phyloP scores from a whole-genome alignment of 345 rosid genomes.

The Triadica sebifera region DNA sequence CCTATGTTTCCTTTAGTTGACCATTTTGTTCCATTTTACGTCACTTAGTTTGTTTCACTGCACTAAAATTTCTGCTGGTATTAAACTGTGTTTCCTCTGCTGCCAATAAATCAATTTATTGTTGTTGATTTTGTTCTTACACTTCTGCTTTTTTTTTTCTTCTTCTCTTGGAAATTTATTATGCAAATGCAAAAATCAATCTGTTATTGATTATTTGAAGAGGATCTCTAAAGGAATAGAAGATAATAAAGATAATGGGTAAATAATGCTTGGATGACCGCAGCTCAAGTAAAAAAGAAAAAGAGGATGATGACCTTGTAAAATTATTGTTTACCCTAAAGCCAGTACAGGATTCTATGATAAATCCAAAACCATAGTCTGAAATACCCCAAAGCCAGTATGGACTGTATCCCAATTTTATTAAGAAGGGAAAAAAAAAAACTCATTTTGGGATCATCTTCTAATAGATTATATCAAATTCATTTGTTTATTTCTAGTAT shows the following conservation, averaged over 20 bases:
- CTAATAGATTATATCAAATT: not conserved
- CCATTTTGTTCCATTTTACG: not conserved
- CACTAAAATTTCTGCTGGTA: not conserved
- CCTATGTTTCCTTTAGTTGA: not conserved
- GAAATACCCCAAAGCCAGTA: not conserved
- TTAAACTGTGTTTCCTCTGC: not conserved
- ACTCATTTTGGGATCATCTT: not conserved
- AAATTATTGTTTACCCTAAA: no score
- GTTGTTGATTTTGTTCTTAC: not conserved
- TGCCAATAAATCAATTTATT: not conserved
- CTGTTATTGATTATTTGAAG: not conserved
- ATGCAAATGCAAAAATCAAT: not conserved
- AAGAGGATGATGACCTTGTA: not conserved
- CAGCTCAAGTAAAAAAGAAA: no score
- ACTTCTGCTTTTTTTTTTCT: not conserved
- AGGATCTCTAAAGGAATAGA: not conserved
- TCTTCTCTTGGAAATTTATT: not conserved
- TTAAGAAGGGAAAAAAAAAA: not conserved
- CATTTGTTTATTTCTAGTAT: not conserved
- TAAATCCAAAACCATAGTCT: not conserved
- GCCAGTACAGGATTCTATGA: not conserved
- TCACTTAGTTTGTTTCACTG: not conserved
- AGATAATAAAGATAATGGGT: not conserved
- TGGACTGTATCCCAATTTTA: not conserved
- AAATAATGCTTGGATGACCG: not conserved